Conservation (phyloP, 176 grass and related monocot genomes). For the Chrysopogon serrulatus region DNA sequence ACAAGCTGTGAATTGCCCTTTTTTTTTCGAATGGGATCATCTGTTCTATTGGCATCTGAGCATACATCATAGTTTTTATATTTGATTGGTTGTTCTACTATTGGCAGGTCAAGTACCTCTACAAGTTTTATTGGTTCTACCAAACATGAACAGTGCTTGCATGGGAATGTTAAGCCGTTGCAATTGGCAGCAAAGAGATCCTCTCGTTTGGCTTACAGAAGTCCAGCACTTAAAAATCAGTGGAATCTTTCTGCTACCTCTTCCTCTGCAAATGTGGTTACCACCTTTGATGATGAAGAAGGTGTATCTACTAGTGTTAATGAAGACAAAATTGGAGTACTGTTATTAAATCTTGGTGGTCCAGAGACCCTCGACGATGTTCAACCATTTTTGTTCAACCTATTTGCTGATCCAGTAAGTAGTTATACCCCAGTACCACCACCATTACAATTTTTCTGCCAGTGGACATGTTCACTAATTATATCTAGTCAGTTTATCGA, state of each 20-base stretch:
- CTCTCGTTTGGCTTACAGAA: constrained; percentile 14
- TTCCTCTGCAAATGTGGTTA: constrained; percentile 24
- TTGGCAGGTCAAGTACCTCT: constrained; percentile 15
- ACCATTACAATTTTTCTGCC: neutral
- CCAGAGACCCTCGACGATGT: constrained; percentile 89
- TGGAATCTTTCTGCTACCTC: constrained; percentile 21
- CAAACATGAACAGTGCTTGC: neutral
- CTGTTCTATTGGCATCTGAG: neutral
- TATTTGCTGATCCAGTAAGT: constrained; percentile 40
- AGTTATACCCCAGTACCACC: neutral
- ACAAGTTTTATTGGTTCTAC: neutral
- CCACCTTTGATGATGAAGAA: constrained; percentile 25
- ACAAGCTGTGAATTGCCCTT: neutral
- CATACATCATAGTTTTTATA: neutral
- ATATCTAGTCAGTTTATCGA: neutral
- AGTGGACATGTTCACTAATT: neutral
- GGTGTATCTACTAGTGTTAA: neutral
- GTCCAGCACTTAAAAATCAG: constrained; percentile 1
- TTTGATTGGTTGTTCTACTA: constrained; percentile 3
- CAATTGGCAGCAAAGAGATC: constrained; percentile 13
- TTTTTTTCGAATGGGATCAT: neutral
- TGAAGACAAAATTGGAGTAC: constrained; percentile 78
- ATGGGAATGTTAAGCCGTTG: constrained; percentile 16
- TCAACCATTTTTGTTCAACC: constrained; percentile 94
- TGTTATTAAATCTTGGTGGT: constrained; percentile 92